These are phyloP conservation scores for Calonectria pseudoturangicola DNA, from an alignment of 2,329 filamentous ascomycete genomes.

Conservation along the genomic window DNA sequence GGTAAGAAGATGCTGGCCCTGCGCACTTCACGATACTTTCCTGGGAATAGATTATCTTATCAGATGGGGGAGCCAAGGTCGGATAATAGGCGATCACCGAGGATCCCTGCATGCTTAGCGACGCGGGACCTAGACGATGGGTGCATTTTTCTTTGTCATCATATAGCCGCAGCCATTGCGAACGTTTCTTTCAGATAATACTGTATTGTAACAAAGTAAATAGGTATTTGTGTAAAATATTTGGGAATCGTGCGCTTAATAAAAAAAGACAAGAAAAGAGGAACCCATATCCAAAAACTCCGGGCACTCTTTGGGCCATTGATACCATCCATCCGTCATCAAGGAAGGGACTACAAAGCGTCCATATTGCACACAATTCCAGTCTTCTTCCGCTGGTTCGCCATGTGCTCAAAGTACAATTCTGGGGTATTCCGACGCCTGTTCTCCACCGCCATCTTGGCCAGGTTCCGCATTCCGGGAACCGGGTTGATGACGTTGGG, in stretches of 20 bases:
- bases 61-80: slow-evolving; percentile 37
- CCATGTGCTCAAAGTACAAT: slow-evolving; percentile 25
- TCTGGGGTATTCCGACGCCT: slow-evolving; percentile 12
- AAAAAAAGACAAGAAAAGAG: neutral
- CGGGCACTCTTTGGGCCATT: neutral
- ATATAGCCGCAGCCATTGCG: neutral
- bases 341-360: neutral
- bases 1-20: neutral
- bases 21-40: slow-evolving; percentile 1
- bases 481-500: slow-evolving; percentile 29
- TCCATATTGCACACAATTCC: slow-evolving; percentile 7
- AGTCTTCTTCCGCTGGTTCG: slow-evolving; percentile 26
- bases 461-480: slow-evolving; percentile 19
- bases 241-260: slow-evolving; percentile 11
- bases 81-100: slow-evolving; percentile 9
- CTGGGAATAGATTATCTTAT: slow-evolving; percentile 45
- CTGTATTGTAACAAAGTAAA: neutral
- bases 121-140: neutral
- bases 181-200: neutral
- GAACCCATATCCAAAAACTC: slow-evolving; percentile 10
- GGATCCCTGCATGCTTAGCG: slow-evolving; percentile 24
- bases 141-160: neutral
- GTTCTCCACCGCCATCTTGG: slow-evolving; percentile 26
- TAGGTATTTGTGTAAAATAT: neutral
- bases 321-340: neutral